Conservation (phyloP, 257 asterid species). For the Jasminum sambac region DNA sequence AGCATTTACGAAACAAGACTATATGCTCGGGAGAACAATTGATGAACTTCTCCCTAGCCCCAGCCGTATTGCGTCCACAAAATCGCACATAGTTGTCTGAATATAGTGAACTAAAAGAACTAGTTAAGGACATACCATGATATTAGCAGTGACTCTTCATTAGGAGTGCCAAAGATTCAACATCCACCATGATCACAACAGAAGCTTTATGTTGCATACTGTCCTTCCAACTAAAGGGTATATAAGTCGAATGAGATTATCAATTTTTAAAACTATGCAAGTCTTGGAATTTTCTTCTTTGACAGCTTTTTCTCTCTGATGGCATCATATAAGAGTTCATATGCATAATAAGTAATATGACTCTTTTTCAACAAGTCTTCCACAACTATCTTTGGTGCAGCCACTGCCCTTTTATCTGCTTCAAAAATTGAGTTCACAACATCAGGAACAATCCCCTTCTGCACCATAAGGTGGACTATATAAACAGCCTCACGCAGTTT, state of each 20-base stretch:
- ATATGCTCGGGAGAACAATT: neutral
- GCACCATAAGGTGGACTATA: slow-evolving; percentile 70
- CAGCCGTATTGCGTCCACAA: slow-evolving; percentile 22
- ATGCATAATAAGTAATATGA: slow-evolving; percentile 63
- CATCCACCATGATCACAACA: slow-evolving; percentile 14
- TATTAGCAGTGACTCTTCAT: slow-evolving; percentile 18
- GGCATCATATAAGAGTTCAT: slow-evolving; percentile 73
- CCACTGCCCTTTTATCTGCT: slow-evolving; percentile 66
- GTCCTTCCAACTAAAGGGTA: slow-evolving; percentile 13
- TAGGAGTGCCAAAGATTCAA: slow-evolving; percentile 5
- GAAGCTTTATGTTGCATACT: slow-evolving; percentile 22
- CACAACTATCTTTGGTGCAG: slow-evolving; percentile 86
- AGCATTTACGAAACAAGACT: neutral
- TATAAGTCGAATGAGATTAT: slow-evolving; percentile 14
- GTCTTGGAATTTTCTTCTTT: slow-evolving; percentile 37
- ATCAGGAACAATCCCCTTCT: slow-evolving; percentile 69
- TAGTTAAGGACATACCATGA: slow-evolving; percentile 23
- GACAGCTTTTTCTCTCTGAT: slow-evolving; percentile 64
- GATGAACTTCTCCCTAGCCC: slow-evolving; percentile 17
- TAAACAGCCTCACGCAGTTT: slow-evolving; percentile 67
- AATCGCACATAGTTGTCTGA: slow-evolving; percentile 1
- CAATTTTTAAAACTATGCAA: slow-evolving; percentile 23
- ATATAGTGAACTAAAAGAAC: slow-evolving; percentile 16
- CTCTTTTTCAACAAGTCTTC: slow-evolving; percentile 77
- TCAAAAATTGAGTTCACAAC: slow-evolving; percentile 69